Conservation (phyloP, 805 yeast genomes). For the Monosporozyma yasuniensis region DNA sequence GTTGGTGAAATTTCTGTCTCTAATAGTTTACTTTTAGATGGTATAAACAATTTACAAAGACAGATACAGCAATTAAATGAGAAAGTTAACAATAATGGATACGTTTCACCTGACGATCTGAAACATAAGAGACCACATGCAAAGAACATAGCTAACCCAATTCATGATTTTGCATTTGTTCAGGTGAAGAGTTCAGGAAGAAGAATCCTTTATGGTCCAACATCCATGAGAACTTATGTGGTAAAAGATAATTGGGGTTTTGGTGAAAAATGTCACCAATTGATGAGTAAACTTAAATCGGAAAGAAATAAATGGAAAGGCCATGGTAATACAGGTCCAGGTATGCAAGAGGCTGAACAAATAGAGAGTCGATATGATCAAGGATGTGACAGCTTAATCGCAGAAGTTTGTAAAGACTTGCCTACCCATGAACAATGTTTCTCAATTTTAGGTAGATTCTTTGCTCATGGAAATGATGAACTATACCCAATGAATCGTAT, state of each 20-base stretch:
- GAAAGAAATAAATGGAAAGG: constrained; percentile 20
- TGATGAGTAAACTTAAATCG: constrained; percentile 19
- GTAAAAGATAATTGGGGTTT: constrained; percentile 12
- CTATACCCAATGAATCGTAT: constrained; percentile 11
- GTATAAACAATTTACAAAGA: background rate
- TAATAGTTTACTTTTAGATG: background rate
- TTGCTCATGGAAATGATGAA: constrained; percentile 9
- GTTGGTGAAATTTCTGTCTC: background rate
- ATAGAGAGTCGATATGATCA: constrained; percentile 3
- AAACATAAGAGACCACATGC: background rate
- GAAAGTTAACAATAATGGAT: background rate
- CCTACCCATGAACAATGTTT: constrained; percentile 15
- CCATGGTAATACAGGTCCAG: constrained; percentile 5
- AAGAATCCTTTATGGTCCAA: constrained; percentile 23
- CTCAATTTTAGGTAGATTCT: constrained; percentile 9
- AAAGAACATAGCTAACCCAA: constrained; percentile 4
- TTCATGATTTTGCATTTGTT: constrained; percentile 8
- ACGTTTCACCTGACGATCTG: background rate
- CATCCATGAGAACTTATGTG: constrained; percentile 18
- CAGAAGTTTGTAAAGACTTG: constrained; percentile 6
- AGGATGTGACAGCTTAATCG: background rate
- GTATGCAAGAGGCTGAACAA: constrained; percentile 14
- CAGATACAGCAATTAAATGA: background rate
- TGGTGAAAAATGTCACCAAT: constrained; percentile 11
- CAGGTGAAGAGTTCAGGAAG: constrained; percentile 18